Evolutionary conservation across 768 basidiomycete genomes (phyloP).

Genomic region (Mycena filopes): DNA sequence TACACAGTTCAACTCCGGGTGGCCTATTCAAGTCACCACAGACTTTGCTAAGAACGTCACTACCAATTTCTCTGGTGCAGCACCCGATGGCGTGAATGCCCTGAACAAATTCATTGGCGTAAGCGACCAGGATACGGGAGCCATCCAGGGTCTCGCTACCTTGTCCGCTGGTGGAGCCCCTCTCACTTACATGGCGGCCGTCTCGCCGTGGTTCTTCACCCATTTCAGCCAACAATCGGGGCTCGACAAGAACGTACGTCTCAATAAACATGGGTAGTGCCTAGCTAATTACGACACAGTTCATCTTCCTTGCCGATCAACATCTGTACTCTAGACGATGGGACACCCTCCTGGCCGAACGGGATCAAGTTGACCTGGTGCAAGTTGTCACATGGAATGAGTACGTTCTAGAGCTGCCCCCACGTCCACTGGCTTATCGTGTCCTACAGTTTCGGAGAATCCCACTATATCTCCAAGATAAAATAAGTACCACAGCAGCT

Average conservation of each 20-base stretch:
- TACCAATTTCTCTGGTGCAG: slow-evolving; percentile 25
- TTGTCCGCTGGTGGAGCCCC: slow-evolving; percentile 37
- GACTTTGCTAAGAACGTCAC: slow-evolving; percentile 47
- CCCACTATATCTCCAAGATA: slow-evolving; percentile 84
- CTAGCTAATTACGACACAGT: slow-evolving; percentile 50
- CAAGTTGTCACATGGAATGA: slow-evolving; percentile 80
- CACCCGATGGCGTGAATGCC: slow-evolving; percentile 37
- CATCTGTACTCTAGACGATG: slow-evolving; percentile 75
- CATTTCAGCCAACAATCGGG: slow-evolving; percentile 72
- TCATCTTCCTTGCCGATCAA: slow-evolving; percentile 73
- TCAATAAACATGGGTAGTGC: neutral
- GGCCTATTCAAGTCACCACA: slow-evolving; percentile 73
- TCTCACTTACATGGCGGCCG: slow-evolving; percentile 60
- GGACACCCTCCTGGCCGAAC: slow-evolving; percentile 69
- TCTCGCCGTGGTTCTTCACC: slow-evolving; percentile 84
- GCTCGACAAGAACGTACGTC: slow-evolving; percentile 79
- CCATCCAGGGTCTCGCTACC: slow-evolving; percentile 56
- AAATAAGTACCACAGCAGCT: slow-evolving; percentile 38
- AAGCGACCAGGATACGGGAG: slow-evolving; percentile 63
- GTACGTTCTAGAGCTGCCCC: neutral
- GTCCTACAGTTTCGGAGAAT: slow-evolving; percentile 59
- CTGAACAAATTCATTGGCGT: slow-evolving; percentile 56
- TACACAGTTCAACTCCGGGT: slow-evolving; percentile 82
- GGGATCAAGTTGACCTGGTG: slow-evolving; percentile 67
- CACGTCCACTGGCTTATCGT: neutral